Base-by-base conservation (phyloP, 2,329 filamentous ascomycete genomes). In the Lecanicillium sp. region DNA sequence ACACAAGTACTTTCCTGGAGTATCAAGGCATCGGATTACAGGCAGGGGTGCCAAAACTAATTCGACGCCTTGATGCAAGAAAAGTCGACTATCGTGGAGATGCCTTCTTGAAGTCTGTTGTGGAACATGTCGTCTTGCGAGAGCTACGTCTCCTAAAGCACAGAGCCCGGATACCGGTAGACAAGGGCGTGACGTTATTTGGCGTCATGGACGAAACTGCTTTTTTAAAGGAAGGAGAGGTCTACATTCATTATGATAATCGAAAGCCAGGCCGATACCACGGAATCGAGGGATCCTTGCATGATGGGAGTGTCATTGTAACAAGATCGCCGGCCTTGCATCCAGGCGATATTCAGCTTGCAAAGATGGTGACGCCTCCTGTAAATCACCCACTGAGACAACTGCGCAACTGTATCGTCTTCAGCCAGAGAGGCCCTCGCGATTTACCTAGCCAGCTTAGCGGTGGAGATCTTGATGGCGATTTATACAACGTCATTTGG, bases 141-240 rank as follows among this genome's bases (percentile, higher is more conserved):
- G 80, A 84, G 46, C 63, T 94, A 4, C 74, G 85, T 4, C 68
- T 84, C 19, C 62, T 94, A 28, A 94, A 94, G 55, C 79, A 92
- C 59, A 83, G 81, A 39, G 78, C 84, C 0, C 76, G 85, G 1
- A 92, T 94, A 25, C 80, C 76, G 0, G 73, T 94, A 0, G 58
- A 72, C 0, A 57, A 80, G 13, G 87, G 84, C 0, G 72, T 81
- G n/a, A 88, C 85, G 0, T 66, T 94, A 0, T 88, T 87, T 48
- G 87, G 87, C 0, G 70, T 94, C 36, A 84, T 92, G 76, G 87
- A 94, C 45, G 87, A 94, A 57, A 87, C 84, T 0, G 77, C 74
- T 0, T 74, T 71, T 27, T 65, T 94, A 0, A 46, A 71, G 9
- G 79, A 86, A 51, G 73, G 74, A 1, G 67, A 94, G 45, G 72